A percentile compares a stretch with the other conserved stretches of the same genome.
phyloP scores from a whole-genome alignment of 148 eudicot genomes.

The Rhododendron williamsianum region DNA sequence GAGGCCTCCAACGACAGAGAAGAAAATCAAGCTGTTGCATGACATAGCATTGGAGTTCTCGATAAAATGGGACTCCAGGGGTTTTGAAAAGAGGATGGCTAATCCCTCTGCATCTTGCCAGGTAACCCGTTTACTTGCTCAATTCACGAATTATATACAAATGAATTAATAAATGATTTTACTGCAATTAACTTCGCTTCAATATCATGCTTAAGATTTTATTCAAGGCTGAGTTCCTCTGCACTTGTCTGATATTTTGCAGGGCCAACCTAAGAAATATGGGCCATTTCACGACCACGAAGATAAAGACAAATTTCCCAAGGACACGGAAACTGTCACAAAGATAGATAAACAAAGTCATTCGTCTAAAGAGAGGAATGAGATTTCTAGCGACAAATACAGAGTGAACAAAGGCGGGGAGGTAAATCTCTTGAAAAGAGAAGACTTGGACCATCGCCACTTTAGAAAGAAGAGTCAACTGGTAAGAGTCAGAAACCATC shows the following conservation, averaged over 20 bases:
- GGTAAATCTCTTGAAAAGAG: constrained; percentile 23
- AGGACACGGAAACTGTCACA: constrained; percentile 22
- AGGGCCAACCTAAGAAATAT: constrained; percentile 32
- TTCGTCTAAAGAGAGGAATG: constrained; percentile 26
- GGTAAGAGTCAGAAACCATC: constrained; percentile 26
- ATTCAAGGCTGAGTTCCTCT: not conserved
- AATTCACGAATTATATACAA: not conserved
- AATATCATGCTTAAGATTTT: not conserved
- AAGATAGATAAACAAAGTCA: constrained; percentile 25
- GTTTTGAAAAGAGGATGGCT: constrained; percentile 66
- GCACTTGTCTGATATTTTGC: constrained; percentile 13
- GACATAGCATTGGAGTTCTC: constrained; percentile 79
- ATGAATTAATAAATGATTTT: not conserved
- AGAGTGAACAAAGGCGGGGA: constrained; percentile 19
- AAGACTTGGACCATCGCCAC: constrained; percentile 25
- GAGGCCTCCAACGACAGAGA: constrained; percentile 55
- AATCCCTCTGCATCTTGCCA: constrained; percentile 39
- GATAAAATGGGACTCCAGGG: constrained; percentile 68
- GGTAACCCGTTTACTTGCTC: constrained; percentile 28
- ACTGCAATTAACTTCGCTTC: not conserved
- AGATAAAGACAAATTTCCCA: constrained; percentile 21
- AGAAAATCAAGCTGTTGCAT: constrained; percentile 64
- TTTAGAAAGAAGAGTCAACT: constrained; percentile 21
- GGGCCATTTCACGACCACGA: constrained; percentile 24
- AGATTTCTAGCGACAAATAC: constrained; percentile 22